Base-by-base conservation (phyloP, 306 rosid genomes). In the Myrica gale region DNA sequence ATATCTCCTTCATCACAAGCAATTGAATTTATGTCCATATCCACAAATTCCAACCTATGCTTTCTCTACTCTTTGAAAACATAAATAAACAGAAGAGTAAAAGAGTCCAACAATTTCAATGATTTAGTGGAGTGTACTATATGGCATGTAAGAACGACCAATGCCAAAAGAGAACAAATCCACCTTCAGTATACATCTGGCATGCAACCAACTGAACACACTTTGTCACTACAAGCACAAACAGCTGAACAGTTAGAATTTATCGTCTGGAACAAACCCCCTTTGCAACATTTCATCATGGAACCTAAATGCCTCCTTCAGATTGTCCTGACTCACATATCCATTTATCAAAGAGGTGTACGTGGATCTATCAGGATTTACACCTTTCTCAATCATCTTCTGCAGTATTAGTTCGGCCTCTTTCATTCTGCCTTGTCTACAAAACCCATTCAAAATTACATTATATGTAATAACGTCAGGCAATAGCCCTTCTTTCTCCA, bases 201-300 rank as follows among this genome's bases (percentile, higher is more conserved):
- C 67, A 79, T 21, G 85, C 9, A 53, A 60, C 80, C 63, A 79
- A 48, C 41, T 69, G 41, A 55, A 50, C 39, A 37, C 53, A 19
- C 23, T 75, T 45, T 62, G 78, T 45, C 73, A 62, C 9, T 41
- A 23, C 63, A 62, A 57, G 74, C 69, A 54, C 46, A 72, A 62
- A 78, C 65, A 21, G 57, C 16, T 56, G 71, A 56, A 55, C 41
- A 69, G 72, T 82, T 80, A 95, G 84, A 89, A 92, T 63, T 78
- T 91, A 80, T 92, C 98, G 79, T 95, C 98, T 13, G 97, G 98
- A 74, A 87, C 88, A 76, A 90, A 92, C 62, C 98, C 97, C 85
- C 85, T 85, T 80, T 87, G 97, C 66, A 95, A 85, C 97, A 95
- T 92, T 80, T 90, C 97, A 79, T 95, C 98, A 37, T 95, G 97